Base-by-base conservation (phyloP, 306 rosid genomes). In the Malus orientalis region DNA sequence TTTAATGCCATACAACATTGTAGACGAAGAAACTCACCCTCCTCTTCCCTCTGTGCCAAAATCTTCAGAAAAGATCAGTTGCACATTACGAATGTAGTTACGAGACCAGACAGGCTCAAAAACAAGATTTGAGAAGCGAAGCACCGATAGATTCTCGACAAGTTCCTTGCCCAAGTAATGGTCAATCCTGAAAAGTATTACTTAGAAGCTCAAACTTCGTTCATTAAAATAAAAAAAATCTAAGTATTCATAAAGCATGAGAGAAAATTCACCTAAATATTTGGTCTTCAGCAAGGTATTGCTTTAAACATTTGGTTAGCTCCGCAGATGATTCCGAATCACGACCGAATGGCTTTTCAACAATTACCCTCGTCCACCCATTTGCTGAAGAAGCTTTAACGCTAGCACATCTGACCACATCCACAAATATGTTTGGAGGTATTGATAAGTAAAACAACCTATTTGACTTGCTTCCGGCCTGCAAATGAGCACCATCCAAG, bases 81-180 rank as follows among this genome's bases (percentile, higher is more conserved):
- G 99, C 74, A 92, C 99, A 78, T 87, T 95, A 78, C 95, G 97
- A 84, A 95, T 95, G 84, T 89, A 92, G 78, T 82, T 80, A 73
- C 97, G 85, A 32, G 92, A 92, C 99, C 99, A 92, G 22, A 92
- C 86, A 86, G 97, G 99, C 87, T 92, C 96, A 57, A 95, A 95
- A 82, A 92, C 84, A 80, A 95, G 97, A 82, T 95, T 95, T 69
- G 99, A 92, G 89, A 95, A 95, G 74, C 97, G 97, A 88, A 95
- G 99, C 80, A 92, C 97, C 0, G 97, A 95, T 54, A 92, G 96
- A 83, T 95, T 95, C 88, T 95, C 99, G 63, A 95, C 97, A 0
- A 95, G 97, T 88, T 95, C 99, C 89, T 95, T 92, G 20, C 98
- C 99, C 91, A 95, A 89, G 91, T 92, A 92, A 87, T 95, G 99